phyloP scores from a whole-genome alignment of 495 filamentous ascomycete genomes.

The Chaetomium tenue region DNA sequence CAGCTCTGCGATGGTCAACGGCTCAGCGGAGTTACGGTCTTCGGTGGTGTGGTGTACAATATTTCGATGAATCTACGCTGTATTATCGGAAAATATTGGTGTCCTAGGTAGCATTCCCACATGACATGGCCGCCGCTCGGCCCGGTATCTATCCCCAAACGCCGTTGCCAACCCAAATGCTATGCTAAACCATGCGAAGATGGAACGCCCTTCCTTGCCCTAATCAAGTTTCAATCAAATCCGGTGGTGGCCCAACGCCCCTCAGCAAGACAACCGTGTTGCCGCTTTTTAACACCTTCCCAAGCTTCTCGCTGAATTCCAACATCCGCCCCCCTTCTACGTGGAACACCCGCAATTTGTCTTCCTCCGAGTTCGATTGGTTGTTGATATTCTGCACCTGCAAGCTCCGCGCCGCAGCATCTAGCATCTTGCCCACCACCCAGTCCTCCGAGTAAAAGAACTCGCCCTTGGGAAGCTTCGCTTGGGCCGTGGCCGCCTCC shows the following conservation, averaged over 20 bases:
- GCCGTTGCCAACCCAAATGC: constrained; percentile 20
- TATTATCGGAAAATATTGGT: neutral
- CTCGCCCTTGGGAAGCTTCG: constrained; percentile 71
- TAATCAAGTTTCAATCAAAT: constrained; percentile 46
- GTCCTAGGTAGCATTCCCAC: neutral
- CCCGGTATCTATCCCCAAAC: constrained; percentile 15
- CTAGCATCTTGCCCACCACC: constrained; percentile 84
- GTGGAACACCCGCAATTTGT: constrained; percentile 81
- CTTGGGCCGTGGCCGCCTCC: constrained; percentile 71
- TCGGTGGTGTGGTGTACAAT: neutral
- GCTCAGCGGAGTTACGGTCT: neutral
- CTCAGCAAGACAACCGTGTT: constrained; percentile 87
- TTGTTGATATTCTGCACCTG: constrained; percentile 90
- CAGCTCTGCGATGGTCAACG: neutral
- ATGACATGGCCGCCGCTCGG: neutral
- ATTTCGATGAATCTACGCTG: neutral
- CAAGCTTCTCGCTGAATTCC: constrained; percentile 81
- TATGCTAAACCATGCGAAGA: constrained; percentile 23
- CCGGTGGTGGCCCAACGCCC: constrained; percentile 63
- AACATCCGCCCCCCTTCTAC: constrained; percentile 83
- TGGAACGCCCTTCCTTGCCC: neutral
- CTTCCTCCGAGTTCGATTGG: constrained; percentile 70
- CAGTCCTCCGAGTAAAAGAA: constrained; percentile 85
- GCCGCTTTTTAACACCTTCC: constrained; percentile 65
- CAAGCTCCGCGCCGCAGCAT: constrained; percentile 78